Evolutionary conservation across 2,329 filamentous ascomycete genomes (phyloP), one percentile per base, ranked within the genome.

Genomic region (Penicillium sp.): DNA sequence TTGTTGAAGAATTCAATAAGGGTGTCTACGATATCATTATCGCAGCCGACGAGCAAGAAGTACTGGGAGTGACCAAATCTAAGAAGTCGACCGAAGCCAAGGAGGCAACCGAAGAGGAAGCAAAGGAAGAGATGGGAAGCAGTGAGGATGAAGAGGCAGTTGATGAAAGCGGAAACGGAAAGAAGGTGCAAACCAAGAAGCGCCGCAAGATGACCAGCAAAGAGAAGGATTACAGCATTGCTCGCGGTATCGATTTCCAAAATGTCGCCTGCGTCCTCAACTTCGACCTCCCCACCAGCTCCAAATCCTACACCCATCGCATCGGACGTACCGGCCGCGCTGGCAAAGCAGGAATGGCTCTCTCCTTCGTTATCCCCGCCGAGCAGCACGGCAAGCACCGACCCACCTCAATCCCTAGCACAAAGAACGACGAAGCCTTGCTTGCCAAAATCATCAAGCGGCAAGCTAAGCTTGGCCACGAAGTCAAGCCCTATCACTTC

Each of bases 11-110:
- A 72, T 99, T 99, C 77, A 99, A 97, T 78, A 89, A 90, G 75
- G 90, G 90, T 50, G 87, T 97, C 7, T 99, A 99, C 80, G 93
- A 99, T 67, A 97, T 97, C 59, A 92, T 99, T 63, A 96, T 99
- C 66, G 94, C 94, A 0, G 92, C 91, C 0, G 94, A 99, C 66
- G 92, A 96, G 70, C 88, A 89, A 61, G 91, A 96, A 69, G 84
- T 95, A 11, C 73, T 96, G 11, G 91, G 89, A 12, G 82, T 66
- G 4, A 56, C 63, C 7, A 75, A 75, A 56, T 59, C 67, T 42
- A 73, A 69, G 58, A 74, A 71, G 55, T 50, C 63, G 3, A 51
- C 64, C 41, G 67, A 70, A 25, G 59, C 61, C 16, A 53, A 66
- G 22, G 61, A 65, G 22, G 61, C 61, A 17, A 61, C 64, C 3